Conservation (phyloP, 768 basidiomycete genomes). For the Termitomyces sp. region DNA sequence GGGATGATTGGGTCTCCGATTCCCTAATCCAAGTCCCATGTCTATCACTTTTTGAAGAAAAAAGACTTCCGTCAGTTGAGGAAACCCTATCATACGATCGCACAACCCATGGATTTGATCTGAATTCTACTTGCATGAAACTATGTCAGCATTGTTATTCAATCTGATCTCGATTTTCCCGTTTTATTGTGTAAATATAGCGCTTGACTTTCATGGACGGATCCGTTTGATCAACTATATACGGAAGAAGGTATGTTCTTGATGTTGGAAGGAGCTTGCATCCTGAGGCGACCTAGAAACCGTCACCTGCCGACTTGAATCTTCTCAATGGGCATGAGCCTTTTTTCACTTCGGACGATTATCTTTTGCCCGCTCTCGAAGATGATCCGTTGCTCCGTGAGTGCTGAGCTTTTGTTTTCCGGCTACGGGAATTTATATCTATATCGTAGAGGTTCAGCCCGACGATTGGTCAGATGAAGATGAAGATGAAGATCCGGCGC, state of each 20-base stretch:
- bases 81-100: conserved; percentile 63
- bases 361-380: conserved; percentile 75
- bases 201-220: conserved; percentile 71
- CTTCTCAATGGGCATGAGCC: conserved; percentile 50
- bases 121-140: conserved; percentile 41
- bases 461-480: conserved; percentile 79
- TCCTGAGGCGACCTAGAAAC: conserved; percentile 38
- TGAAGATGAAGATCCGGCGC: conserved; percentile 38
- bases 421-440: neutral
- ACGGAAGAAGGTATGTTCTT: conserved; percentile 53
- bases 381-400: conserved; percentile 88
- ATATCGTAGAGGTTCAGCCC: conserved; percentile 49
- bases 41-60: conserved; percentile 72
- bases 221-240: conserved; percentile 87
- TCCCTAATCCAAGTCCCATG: conserved; percentile 47
- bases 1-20: conserved; percentile 80
- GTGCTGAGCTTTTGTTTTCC: conserved; percentile 16
- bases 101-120: conserved; percentile 52
- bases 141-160: conserved; percentile 42
- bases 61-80: conserved; percentile 48
- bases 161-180: neutral
- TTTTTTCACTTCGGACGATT: conserved; percentile 70
- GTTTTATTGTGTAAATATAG: conserved; percentile 27
- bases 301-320: conserved; percentile 36
- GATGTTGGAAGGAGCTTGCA: neutral